Evolutionary conservation across 2,329 filamentous ascomycete genomes (phyloP), one percentile per base, ranked within the genome.

Genomic region (Trichoderma breve): DNA sequence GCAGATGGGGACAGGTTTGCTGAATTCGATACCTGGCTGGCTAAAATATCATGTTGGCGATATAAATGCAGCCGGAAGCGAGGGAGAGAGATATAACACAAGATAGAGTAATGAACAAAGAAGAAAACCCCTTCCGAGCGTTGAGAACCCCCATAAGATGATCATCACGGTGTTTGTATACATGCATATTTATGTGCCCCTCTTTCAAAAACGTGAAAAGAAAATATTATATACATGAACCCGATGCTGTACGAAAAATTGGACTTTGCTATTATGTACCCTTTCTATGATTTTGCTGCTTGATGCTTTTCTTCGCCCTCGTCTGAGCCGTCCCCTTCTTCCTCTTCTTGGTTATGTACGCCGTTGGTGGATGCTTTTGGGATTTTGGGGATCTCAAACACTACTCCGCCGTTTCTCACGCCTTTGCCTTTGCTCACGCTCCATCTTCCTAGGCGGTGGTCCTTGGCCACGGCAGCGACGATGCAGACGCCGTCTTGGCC

Each of bases 361-460:
- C 81, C 83, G 70, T 84, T 82, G n/a, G 74, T 76, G 70, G 71
- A 76, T 21, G 74, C 74, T 73, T 76, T 81, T 58, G 77, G 76
- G 76, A 82, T 76, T 77, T 83, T 84, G 15, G 92, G 88, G 39
- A 98, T 89, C 80, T 97, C 94, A 79, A 97, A 97, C 11, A 98
- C 87, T 28, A 96, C 88, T n/a, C 92, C 93, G 7, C 93, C 93
- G 79, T 97, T 98, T 75, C 91, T 91, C 4, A 90, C 93, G 8
- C 84, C 85, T 60, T 82, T 81, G 28, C 86, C 81, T 71, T 73
- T 73, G 26, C 30, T 63, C n/a, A 87, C 87, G 82, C 91, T 91
- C 94, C 94, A 98, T 74, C 93, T 87, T 4, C 94, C 96, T 55
- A 98, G 84, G 58, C 94, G 89, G 81, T 95, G 92, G 82, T 98